Base-by-base conservation (phyloP, 1,284 basidiomycete genomes). In the Naganishia albida region DNA sequence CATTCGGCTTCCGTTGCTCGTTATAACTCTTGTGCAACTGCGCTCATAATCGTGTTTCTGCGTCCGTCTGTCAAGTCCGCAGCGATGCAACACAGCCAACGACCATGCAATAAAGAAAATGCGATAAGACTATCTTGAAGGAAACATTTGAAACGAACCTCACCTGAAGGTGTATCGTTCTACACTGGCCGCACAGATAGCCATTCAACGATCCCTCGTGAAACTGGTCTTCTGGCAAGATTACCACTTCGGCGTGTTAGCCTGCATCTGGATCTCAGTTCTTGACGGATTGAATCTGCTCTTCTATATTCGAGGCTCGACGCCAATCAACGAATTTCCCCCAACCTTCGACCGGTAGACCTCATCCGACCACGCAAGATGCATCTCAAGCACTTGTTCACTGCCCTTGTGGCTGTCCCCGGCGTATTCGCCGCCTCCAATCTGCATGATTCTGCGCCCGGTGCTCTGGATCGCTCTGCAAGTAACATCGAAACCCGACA, bases 161-260 rank as follows among this genome's bases (percentile, higher is more conserved):
- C n/a, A n/a, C n/a, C n/a, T n/a, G n/a, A n/a, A n/a, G n/a, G n/a
- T n/a, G n/a, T n/a, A n/a, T n/a, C n/a, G n/a, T n/a, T n/a, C n/a
- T n/a, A n/a, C 20, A 20, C 10, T n/a, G n/a, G n/a, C 18, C 6
- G n/a, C 23, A 20, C 46, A 12, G 2, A 4, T 7, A 4, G 6
- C n/a, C 10, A 13, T 20, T 12, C 10, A 23, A 23, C 18, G 10
- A 10, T 23, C 46, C n/a, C 7, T 30, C 43, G 39, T 30, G 18
- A 18, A 39, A 25, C 12, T 8, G 39, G 46, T 60, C 57, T 60
- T 60, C 57, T 60, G 57, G 57, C 57, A 60, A 60, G 57, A 60
- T 34, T 28, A 18, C 38, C 38, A 30, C 20, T 43, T 30, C 42
- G 25, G n/a, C 26, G n/a, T n/a, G n/a, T n/a, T n/a, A n/a, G n/a